Evolutionary conservation across 345 rosid genomes (phyloP).

Genomic region (Citrus hindsii): DNA sequence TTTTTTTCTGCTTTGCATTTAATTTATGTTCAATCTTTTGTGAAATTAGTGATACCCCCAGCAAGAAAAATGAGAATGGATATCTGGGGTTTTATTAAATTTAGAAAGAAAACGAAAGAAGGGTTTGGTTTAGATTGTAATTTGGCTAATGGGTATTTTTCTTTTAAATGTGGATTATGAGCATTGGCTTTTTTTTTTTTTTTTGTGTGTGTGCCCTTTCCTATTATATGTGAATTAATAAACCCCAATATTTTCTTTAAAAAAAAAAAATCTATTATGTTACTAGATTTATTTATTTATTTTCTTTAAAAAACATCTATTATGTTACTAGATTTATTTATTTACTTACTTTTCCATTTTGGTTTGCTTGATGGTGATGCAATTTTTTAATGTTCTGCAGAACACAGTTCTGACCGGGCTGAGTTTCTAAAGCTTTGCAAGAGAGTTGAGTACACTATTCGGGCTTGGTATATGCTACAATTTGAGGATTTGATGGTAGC

Average conservation of each 20-base stretch:
- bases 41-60: neutral
- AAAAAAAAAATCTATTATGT: neutral
- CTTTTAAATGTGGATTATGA: neutral
- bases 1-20: neutral
- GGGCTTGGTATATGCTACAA: slow-evolving; percentile 95
- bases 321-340: neutral
- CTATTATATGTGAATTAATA: neutral
- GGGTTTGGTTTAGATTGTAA: neutral
- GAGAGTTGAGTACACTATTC: slow-evolving; percentile 89
- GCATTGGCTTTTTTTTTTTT: neutral
- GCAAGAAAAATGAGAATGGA: neutral
- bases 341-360: neutral
- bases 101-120: neutral
- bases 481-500: slow-evolving; percentile 93
- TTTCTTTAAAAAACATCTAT: neutral
- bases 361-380: neutral
- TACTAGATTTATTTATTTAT: neutral
- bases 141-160: neutral
- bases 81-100: neutral
- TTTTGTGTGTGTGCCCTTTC: neutral
- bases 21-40: neutral
- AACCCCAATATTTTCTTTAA: neutral
- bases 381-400: slow-evolving; percentile 31
- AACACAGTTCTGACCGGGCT: slow-evolving; percentile 57
- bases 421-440: slow-evolving; percentile 91